phyloP scores from a whole-genome alignment of 371 early-diverging fungal species.

The Mucor plumbeus region DNA sequence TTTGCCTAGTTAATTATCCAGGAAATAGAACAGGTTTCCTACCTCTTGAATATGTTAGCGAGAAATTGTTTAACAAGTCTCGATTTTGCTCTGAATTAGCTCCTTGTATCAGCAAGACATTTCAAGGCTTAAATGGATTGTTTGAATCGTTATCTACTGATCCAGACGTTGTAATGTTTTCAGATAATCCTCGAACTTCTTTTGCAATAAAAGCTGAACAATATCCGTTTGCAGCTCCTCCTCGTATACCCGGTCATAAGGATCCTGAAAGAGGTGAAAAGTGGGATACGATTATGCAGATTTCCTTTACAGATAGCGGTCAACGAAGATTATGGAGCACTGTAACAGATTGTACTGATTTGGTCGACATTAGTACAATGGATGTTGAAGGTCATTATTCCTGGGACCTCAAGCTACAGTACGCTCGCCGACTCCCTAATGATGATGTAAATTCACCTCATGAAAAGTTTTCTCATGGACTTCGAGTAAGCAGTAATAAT shows the following conservation, averaged over 20 bases:
- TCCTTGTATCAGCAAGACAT: conserved; percentile 32
- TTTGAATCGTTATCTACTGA: conserved; percentile 17
- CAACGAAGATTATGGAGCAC: conserved; percentile 37
- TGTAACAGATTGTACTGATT: conserved; percentile 35
- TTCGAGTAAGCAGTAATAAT: conserved; percentile 23
- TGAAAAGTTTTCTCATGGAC: conserved; percentile 35
- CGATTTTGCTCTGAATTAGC: conserved; percentile 31
- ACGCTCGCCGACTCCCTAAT: conserved; percentile 36
- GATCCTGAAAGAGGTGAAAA: conserved; percentile 16
- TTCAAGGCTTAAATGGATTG: conserved; percentile 8
- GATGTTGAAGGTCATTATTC: conserved; percentile 48
- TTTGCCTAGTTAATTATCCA: conserved; percentile 32
- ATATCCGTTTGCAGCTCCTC: conserved; percentile 19
- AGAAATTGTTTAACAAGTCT: conserved; percentile 24
- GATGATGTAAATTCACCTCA: conserved; percentile 45
- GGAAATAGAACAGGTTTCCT: conserved; percentile 16
- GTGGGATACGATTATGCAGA: conserved; percentile 26
- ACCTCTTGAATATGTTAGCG: conserved; percentile 25
- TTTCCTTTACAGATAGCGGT: conserved; percentile 33
- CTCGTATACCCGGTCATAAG: conserved; percentile 1
- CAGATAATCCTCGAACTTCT: conserved; percentile 32
- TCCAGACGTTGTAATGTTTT: conserved; percentile 21
- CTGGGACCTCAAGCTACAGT: conserved; percentile 49
- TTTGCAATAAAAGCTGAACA: conserved; percentile 32
- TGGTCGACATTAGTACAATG: conserved; percentile 34